Evolutionary conservation across 208 protist species (phyloP).

Genomic region (Trypanosoma brucei): DNA sequence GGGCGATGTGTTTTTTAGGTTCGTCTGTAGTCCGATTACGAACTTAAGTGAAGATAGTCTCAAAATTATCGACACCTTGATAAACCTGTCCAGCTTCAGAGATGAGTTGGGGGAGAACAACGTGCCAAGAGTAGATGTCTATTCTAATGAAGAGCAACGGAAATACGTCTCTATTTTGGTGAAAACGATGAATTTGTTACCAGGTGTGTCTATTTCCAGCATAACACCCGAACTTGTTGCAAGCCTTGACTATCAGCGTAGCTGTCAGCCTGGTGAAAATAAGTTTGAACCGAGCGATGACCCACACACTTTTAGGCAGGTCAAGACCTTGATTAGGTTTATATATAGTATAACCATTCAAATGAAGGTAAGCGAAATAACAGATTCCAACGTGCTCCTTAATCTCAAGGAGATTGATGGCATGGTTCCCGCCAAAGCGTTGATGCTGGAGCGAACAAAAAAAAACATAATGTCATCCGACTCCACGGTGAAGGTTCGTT

Average conservation of each 20-base stretch:
- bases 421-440: slow-evolving; percentile 64
- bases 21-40: slow-evolving; percentile 47
- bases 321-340: slow-evolving; percentile 71
- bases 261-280: slow-evolving; percentile 68
- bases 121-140: slow-evolving; percentile 65
- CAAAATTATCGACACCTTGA: slow-evolving; percentile 52
- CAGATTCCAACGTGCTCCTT: slow-evolving; percentile 41
- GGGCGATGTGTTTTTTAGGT: slow-evolving; percentile 73
- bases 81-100: slow-evolving; percentile 71
- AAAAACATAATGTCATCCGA: slow-evolving; percentile 67
- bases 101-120: slow-evolving; percentile 81
- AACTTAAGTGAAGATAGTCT: slow-evolving; percentile 42
- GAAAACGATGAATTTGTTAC: slow-evolving; percentile 89
- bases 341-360: slow-evolving; percentile 84
- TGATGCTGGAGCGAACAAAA: slow-evolving; percentile 89
- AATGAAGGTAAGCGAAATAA: slow-evolving; percentile 83
- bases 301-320: slow-evolving; percentile 73
- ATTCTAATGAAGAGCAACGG: slow-evolving; percentile 30
- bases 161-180: slow-evolving; percentile 80
- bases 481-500: slow-evolving; percentile 84
- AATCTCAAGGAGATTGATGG: slow-evolving; percentile 59
- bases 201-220: slow-evolving; percentile 42
- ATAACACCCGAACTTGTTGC: slow-evolving; percentile 63
- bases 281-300: slow-evolving; percentile 56
- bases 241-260: slow-evolving; percentile 74